Conservation (phyloP, 1,139 yeast genomes). For the Hemisphaericaspora subhashii region DNA sequence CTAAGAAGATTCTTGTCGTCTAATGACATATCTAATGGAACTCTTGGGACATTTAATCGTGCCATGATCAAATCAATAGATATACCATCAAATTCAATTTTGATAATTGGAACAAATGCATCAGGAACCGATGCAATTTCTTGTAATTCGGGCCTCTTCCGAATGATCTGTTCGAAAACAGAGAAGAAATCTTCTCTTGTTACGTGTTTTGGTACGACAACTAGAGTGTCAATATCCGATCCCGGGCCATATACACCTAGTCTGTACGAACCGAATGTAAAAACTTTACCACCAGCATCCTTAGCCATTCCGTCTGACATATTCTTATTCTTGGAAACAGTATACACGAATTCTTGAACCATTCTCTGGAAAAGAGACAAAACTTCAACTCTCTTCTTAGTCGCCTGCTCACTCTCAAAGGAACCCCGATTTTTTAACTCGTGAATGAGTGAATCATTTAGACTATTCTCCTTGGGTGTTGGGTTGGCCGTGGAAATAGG, state of each 20-base stretch:
- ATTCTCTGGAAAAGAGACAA: conserved; percentile 68
- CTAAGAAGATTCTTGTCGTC: conserved; percentile 81
- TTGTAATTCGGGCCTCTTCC: conserved; percentile 74
- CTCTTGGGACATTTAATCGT: conserved; percentile 73
- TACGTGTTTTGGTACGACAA: conserved; percentile 97
- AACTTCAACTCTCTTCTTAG: conserved; percentile 76
- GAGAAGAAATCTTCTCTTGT: conserved; percentile 83
- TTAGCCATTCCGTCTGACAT: conserved; percentile 97
- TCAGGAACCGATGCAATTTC: conserved; percentile 94
- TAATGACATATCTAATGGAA: conserved; percentile 70
- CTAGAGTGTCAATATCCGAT: conserved; percentile 92
- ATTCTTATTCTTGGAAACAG: conserved; percentile 74
- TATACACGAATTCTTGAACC: conserved; percentile 77
- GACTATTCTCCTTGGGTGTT: conserved; percentile 69
- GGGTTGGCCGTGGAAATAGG: conserved; percentile 87
- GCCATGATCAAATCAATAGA: conserved; percentile 91
- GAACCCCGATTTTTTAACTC: conserved; percentile 86
- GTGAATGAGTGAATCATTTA: conserved; percentile 73
- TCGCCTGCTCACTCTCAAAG: conserved; percentile 82
- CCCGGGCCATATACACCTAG: conserved; percentile 98
- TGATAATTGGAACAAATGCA: conserved; percentile 94
- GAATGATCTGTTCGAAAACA: conserved; percentile 67
- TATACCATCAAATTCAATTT: conserved; percentile 82
- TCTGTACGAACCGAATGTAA: conserved; percentile 92
- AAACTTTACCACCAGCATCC: conserved; percentile 96